Conservation (phyloP, 371 early-diverging fungal genomes). For the Basidiobolus meristosporus region DNA sequence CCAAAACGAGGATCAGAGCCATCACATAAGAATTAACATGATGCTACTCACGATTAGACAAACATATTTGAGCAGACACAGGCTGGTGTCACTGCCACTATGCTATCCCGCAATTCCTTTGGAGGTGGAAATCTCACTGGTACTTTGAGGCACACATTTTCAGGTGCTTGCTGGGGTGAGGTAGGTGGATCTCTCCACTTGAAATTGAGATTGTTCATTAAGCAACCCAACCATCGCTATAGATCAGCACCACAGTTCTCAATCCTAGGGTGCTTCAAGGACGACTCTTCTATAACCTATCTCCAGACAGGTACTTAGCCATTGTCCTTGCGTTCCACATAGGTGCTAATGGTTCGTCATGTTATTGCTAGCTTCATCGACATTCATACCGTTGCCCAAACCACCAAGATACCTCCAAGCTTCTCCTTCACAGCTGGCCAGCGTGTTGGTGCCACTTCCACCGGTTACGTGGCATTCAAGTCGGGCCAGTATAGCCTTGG, state of each 20-base stretch:
- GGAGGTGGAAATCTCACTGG: slow-evolving; percentile 1
- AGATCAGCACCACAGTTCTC: not conserved
- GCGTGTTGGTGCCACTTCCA: slow-evolving; percentile 26
- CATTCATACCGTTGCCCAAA: slow-evolving; percentile 20
- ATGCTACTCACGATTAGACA: not conserved
- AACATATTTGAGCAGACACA: not conserved
- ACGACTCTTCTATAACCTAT: not conserved
- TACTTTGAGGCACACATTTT: not conserved
- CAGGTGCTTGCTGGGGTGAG: not conserved
- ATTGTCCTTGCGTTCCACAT: not conserved
- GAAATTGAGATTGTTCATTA: not conserved
- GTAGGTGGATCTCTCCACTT: not conserved
- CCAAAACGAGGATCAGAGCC: not conserved
- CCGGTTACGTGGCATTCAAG: slow-evolving; percentile 58
- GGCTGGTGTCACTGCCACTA: not conserved
- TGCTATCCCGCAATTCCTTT: not conserved
- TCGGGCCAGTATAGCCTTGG: slow-evolving; percentile 54
- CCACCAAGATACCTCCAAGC: slow-evolving; percentile 27
- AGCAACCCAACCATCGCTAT: not conserved
- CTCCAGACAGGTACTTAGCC: not conserved
- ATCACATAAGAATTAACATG: not conserved
- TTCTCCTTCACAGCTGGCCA: slow-evolving; percentile 42
- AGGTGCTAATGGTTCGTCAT: not conserved
- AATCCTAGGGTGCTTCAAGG: not conserved
- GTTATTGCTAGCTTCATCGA: slow-evolving; percentile 34